A percentile compares a stretch with the other conserved stretches of the same genome.
phyloP scores from a whole-genome alignment of 306 rosid genomes.

The Glycine tomentella region DNA sequence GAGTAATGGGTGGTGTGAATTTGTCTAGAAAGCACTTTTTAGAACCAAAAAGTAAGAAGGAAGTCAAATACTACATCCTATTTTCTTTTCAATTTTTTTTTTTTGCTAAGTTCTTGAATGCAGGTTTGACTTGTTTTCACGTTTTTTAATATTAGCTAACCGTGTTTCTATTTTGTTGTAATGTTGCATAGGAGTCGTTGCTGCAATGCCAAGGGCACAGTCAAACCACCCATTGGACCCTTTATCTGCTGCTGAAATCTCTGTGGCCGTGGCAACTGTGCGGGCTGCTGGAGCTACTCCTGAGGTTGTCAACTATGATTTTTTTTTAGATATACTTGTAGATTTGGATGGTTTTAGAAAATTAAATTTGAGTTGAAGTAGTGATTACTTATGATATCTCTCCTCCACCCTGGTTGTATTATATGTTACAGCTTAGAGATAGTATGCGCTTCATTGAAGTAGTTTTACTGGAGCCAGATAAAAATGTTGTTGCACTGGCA shows the following conservation, averaged over 20 bases:
- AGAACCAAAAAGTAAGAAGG: not conserved
- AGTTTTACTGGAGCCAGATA: conserved; percentile 81
- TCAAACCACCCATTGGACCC: conserved; percentile 94
- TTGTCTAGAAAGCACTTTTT: not conserved
- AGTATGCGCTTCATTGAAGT: conserved; percentile 92
- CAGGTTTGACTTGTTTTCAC: conserved; percentile 10
- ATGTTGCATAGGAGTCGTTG: conserved; percentile 55
- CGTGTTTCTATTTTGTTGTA: not conserved
- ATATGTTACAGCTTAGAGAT: conserved; percentile 76
- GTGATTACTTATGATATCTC: conserved; percentile 38
- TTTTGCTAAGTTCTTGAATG: not conserved
- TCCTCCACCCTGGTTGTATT: conserved; percentile 36
- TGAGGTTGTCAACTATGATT: conserved; percentile 57
- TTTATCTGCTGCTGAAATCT: conserved; percentile 81
- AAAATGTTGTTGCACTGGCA: conserved; percentile 86
- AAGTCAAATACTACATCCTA: not conserved
- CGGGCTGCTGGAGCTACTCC: conserved; percentile 96
- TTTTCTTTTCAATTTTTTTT: too few species aligned
- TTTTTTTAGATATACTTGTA: too few species aligned
- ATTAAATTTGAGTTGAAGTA: conserved; percentile 33
- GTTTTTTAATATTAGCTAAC: not conserved
- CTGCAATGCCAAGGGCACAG: conserved; percentile 75
- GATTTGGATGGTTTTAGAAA: too few species aligned
- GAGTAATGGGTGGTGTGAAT: not conserved
- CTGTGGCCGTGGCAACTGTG: conserved; percentile 91